These are phyloP conservation scores for Fusarium drepaniforme DNA, from an alignment of 2,329 filamentous ascomycete genomes.

Conservation along the genomic window DNA sequence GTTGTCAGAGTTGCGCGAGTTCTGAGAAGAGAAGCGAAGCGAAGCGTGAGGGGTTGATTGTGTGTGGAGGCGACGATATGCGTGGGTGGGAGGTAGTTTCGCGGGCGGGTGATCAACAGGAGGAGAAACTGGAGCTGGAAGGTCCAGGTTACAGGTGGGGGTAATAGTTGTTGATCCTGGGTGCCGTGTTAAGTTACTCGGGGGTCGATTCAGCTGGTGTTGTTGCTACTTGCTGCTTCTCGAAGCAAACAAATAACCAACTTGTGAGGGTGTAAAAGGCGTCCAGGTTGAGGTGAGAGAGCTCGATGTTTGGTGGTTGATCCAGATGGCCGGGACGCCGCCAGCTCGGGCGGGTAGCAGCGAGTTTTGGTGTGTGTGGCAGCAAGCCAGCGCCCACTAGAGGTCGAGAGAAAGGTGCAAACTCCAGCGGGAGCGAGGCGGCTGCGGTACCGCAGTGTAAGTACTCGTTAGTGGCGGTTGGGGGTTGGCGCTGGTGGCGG, in stretches of 20 bases:
- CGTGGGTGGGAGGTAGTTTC: constrained; percentile 20
- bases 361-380: constrained; percentile 38
- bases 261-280: constrained; percentile 13
- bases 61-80: constrained; percentile 38
- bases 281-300: constrained; percentile 11
- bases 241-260: constrained; percentile 8
- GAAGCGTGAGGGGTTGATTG: constrained; percentile 36
- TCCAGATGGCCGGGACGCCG: constrained; percentile 45
- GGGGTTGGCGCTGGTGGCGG: constrained; percentile 35
- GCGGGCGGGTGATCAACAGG: constrained; percentile 36
- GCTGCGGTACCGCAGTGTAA: constrained; percentile 28
- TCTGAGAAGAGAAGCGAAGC: constrained; percentile 11
- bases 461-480: constrained; percentile 36
- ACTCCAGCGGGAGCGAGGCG: constrained; percentile 21
- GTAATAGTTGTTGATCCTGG: constrained; percentile 1
- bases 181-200: constrained; percentile 9
- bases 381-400: constrained; percentile 12
- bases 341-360: constrained; percentile 44
- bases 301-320: constrained; percentile 37
- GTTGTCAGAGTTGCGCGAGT: constrained; percentile 27
- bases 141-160: constrained; percentile 21
- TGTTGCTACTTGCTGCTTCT: constrained; percentile 20
- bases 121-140: constrained; percentile 32
- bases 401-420: neutral
- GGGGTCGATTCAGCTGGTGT: constrained; percentile 9